Conservation (phyloP, 164 flowering plant genomes). For the Piper longum region DNA sequence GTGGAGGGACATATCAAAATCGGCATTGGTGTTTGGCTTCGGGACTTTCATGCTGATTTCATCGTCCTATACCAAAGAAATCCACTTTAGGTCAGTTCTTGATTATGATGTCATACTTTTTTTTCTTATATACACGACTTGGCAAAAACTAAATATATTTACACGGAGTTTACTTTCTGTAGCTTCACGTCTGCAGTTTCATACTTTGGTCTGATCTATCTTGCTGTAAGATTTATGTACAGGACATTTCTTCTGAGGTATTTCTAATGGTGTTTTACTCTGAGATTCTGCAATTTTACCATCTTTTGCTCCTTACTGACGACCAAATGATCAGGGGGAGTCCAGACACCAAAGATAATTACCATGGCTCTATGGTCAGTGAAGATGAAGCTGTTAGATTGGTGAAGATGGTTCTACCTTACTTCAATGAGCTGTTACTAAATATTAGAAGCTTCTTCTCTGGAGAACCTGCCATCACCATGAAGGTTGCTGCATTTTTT, state of each 20-base stretch:
- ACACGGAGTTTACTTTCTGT: slow-evolving; percentile 10
- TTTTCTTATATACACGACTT: neutral
- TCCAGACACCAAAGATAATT: slow-evolving; percentile 18
- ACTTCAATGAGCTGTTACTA: slow-evolving; percentile 56
- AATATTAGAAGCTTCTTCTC: slow-evolving; percentile 55
- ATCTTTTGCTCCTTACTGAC: neutral
- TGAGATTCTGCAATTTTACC: neutral
- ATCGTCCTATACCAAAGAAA: neutral
- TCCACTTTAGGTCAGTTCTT: too few relatives aligned
- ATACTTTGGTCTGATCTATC: slow-evolving; percentile 61
- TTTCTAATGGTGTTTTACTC: neutral
- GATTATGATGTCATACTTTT: neutral
- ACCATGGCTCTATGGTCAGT: slow-evolving; percentile 28
- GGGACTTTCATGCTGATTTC: neutral
- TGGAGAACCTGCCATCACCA: slow-evolving; percentile 83
- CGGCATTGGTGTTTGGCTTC: neutral
- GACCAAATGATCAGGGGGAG: slow-evolving; percentile 26
- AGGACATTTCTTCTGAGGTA: slow-evolving; percentile 62
- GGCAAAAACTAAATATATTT: neutral
- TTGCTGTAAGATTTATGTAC: slow-evolving; percentile 56
- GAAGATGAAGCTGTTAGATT: slow-evolving; percentile 82
- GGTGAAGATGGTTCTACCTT: slow-evolving; percentile 54
- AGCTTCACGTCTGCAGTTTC: slow-evolving; percentile 71
- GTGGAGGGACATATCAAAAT: neutral
- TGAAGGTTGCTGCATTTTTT: slow-evolving; percentile 40